Percentiles rank a stretch among this genome's conserved stretches.
These are phyloP conservation scores for Dactylellina drechsleri DNA, from an alignment of 2,329 filamentous ascomycete genomes.

Conservation along the genomic window DNA sequence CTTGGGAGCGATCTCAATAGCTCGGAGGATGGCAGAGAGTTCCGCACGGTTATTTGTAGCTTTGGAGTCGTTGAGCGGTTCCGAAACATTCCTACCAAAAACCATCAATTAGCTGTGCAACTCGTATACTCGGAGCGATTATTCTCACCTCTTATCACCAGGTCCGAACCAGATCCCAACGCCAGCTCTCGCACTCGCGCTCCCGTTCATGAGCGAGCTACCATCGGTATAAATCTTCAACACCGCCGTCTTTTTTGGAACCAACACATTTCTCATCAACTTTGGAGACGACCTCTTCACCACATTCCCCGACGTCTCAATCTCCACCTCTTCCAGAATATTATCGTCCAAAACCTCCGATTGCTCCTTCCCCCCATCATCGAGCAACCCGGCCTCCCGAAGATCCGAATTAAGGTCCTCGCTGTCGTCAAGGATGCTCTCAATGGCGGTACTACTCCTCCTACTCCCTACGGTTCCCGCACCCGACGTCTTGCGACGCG, in stretches of 20 bases:
- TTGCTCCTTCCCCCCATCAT: constrained; percentile 44
- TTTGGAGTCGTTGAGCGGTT: constrained; percentile 75
- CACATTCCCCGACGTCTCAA: constrained; percentile 54
- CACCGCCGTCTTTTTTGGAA: constrained; percentile 58
- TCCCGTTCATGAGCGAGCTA: constrained; percentile 71
- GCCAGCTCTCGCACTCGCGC: constrained; percentile 68
- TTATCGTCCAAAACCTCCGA: constrained; percentile 54
- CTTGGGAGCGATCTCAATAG: constrained; percentile 77
- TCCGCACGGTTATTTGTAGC: constrained; percentile 99
- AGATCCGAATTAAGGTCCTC: constrained; percentile 47
- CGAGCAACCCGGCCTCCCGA: constrained; percentile 43
- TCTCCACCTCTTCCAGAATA: constrained; percentile 50
- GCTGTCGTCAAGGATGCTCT: constrained; percentile 49
- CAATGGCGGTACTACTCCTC: constrained; percentile 51
- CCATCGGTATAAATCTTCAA: constrained; percentile 72
- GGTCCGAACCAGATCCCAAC: constrained; percentile 73
- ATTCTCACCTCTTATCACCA: constrained; percentile 67
- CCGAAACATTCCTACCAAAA: constrained; percentile 71
- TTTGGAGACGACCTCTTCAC: constrained; percentile 50
- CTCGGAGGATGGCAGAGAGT: constrained; percentile 84
- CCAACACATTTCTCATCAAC: constrained; percentile 55
- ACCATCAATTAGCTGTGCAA: constrained; percentile 2
- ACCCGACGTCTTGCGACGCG: constrained; percentile 63
- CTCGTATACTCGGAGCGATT: constrained; percentile 25
- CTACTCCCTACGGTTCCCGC: constrained; percentile 39